Percentiles rank a stretch among this genome's conserved stretches.
These are phyloP conservation scores for Erigeron canadensis DNA, from an alignment of 129 eudicot species.

Conservation along the genomic window DNA sequence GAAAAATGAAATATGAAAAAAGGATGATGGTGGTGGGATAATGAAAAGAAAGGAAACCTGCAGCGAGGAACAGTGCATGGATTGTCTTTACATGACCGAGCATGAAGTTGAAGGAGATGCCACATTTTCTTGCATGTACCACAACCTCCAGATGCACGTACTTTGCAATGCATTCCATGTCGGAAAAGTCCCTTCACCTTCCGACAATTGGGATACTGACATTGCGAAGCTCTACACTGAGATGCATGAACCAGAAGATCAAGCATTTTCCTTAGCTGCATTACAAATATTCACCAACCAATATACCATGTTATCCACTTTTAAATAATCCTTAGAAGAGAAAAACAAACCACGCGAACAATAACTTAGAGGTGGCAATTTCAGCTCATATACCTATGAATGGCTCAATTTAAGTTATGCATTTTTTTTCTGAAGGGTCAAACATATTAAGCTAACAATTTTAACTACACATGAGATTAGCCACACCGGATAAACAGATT, in stretches of 20 bases:
- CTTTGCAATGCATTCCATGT: constrained; percentile 81
- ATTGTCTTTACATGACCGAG: constrained; percentile 89
- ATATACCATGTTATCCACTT: constrained; percentile 11
- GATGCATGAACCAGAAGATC: constrained; percentile 97
- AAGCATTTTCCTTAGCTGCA: constrained; percentile 94
- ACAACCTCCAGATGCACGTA: constrained; percentile 91
- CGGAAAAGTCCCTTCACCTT: constrained; percentile 97
- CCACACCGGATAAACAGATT: no score
- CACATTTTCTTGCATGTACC: constrained; percentile 88
- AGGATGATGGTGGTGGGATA: background rate
- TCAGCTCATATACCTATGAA: background rate
- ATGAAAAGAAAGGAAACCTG: constrained; percentile 49
- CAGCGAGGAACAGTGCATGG: constrained; percentile 89
- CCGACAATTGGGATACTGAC: constrained; percentile 86
- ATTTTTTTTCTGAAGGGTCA: background rate
- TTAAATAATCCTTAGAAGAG: background rate
- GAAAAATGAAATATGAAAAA: background rate
- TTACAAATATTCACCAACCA: constrained; percentile 1
- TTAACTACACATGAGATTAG: no score
- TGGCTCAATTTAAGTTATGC: background rate
- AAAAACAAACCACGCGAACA: background rate
- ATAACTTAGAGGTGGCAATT: background rate
- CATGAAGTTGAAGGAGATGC: constrained; percentile 96
- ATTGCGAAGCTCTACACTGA: constrained; percentile 70
- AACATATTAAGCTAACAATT: no score